Evolutionary conservation across 2,329 filamentous ascomycete species (phyloP), one percentile per base, ranked within the genome.

Genomic region (Trichophyton schoenleinii): DNA sequence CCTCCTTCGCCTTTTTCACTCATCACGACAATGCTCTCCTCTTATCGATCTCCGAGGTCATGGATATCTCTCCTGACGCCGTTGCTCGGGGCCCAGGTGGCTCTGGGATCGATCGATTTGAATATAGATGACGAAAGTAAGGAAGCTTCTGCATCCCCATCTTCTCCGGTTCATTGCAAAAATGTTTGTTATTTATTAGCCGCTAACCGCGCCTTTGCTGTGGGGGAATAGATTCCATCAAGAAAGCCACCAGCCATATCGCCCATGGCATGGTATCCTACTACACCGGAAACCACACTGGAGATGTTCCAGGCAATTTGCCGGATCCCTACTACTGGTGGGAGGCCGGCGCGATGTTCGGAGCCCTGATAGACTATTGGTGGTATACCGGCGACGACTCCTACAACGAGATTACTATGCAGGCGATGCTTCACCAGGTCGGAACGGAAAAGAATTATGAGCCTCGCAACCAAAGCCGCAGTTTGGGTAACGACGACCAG

Each of bases 341-440:
- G 72, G 69, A 72, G 61, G 72, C 70, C 4, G 71, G 71, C 31
- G 72, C 71, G 22, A 72, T 74, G 67, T 73, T 71, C 57, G 68
- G 67, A 63, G 78, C 86, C 2, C 76, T 92, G 65, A 78, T 92
- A 61, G 87, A 92, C 67, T 92, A 92, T 72, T 92, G 87, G 87
- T 87, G 86, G 70, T 88, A 88, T 69, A 91, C 88, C 0, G 84
- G 83, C 13, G 87, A 91, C 70, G 74, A 79, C 3, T 78, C 80
- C 48, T 91, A 87, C 75, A 90, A 90, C 70, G 75, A 84, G n/a
- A 75, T 88, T 48, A 82, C 83, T 15, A 80, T 79, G 41, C 79
- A 88, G 65, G 90, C 82, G 11, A 79, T 95, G 67, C 79, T 91
- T 55, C 85, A 82, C 70, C 90, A 95, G 73, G 83, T 86, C 60